Base-by-base conservation (phyloP, 371 early-diverging fungal species). In the Mortierella sp. region DNA sequence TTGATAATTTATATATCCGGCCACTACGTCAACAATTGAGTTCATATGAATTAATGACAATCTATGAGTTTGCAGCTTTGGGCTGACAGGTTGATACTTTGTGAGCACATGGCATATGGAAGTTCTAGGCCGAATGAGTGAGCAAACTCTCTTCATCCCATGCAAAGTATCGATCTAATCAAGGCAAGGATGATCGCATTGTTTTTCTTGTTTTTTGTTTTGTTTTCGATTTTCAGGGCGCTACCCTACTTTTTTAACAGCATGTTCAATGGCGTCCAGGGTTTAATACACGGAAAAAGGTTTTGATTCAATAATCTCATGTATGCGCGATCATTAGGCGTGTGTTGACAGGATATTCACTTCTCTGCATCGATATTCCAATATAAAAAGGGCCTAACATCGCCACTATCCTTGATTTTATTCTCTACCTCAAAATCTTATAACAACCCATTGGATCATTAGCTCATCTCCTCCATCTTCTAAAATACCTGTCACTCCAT, bases 151-250 rank as follows among this genome's bases (percentile, higher is more conserved):
- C 9, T n/a, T 2, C 1, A 1, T 10, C 53, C 28, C 53, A 53
- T 53, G 53, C 53, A 53, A 45, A 26, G 31, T n/a, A 34, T 19
- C 57, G 34, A 57, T 57, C 57, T 57, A 57, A 57, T 57, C 57
- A 57, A 53, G 5, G 34, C 23, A 12, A 34, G 9, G 32, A 19
- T 57, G 57, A 57, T 57, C 31, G 19, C 34, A 57, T 57, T 57
- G 57, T 31, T 34, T 57, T 55, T 7, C 4, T 31, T 49, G 9
- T 2, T 49, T n/a, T 23, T 17, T 7, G 6, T 37, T 37, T 37
- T 17, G 15, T 45, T 15, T 45, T 45, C 19, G n/a, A 19, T 15
- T 17, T 45, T 45, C 6, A 19, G 19, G 19, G 9, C 17, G 10
- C 15, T 43, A 43, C 43, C 43, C 17, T 13, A 13, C 43, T 43